Base-by-base conservation (phyloP, 352 stramenopile genomes). In the Globisporangium recalcitrans region DNA sequence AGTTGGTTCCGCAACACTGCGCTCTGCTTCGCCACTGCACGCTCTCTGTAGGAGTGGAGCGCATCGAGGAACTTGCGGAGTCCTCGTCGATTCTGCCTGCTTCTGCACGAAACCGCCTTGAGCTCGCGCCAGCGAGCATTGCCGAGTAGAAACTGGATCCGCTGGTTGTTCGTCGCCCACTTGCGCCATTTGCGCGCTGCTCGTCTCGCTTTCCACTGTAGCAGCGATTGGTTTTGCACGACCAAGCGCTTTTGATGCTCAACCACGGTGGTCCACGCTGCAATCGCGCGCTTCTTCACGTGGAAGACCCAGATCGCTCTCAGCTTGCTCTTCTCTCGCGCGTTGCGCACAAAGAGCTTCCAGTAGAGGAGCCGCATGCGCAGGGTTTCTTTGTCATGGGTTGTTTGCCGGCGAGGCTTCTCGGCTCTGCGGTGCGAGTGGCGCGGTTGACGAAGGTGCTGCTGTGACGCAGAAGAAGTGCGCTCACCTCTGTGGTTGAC, bases 281-380 rank as follows among this genome's bases (percentile, higher is more conserved):
- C 63, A 16, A 73, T 16, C 19, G 60, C 16, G 22, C 29, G 65
- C 44, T 71, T 69, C 52, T 77, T 77, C 27, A 67, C 44, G 24
- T 72, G 65, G 16, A 40, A 38, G 19, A 63, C 27, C 32, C 42
- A 62, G 29, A 60, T 55, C 60, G 22, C 48, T 22, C 21, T 55
- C 38, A 58, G 40, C 8, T 60, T 70, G 62, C 10, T 6, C 60
- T 58, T 52, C 34, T 78, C 63, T 29, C 40, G 47, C 6, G 32
- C 56, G 13, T 49, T 56, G 31, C 51, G 52, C 19, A 75, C 26
- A 31, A 68, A 77, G 27, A 36, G 34, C 32, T 67, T 70, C 74
- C 74, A 82, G 22, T 63, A 62, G 9, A 68, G 62, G 57, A 82
- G 77, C 58, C 49, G 76, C 38, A 58, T 36, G 19, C 52, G 58